Percentiles rank a stretch among this genome's conserved stretches.
Conservation (phyloP, 495 filamentous ascomycete species). For the Talaromyces ruber region DNA sequence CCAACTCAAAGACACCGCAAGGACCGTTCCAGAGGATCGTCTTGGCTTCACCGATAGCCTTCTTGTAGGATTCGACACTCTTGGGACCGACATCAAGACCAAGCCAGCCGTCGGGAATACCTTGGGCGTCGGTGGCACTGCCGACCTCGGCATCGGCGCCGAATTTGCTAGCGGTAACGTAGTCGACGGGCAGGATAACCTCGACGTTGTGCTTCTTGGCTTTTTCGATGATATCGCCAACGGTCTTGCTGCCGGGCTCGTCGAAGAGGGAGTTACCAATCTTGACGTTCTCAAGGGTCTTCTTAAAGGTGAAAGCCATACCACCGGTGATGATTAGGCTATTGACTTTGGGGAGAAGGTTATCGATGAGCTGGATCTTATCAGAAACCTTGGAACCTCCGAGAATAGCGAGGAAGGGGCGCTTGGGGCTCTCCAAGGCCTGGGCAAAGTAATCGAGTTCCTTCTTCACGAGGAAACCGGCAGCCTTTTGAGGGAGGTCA, state of each 20-base stretch:
- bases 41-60: conserved; percentile 77
- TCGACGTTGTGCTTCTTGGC: conserved; percentile 93
- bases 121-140: conserved; percentile 74
- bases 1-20: conserved; percentile 93
- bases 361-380: conserved; percentile 99
- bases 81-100: conserved; percentile 90
- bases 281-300: conserved; percentile 79
- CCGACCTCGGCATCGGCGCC: conserved; percentile 71
- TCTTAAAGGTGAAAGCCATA: conserved; percentile 99
- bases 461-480: conserved; percentile 99
- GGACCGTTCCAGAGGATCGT: conserved; percentile 99
- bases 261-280: conserved; percentile 94
- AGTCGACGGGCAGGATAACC: conserved; percentile 89
- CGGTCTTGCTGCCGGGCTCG: conserved; percentile 89
- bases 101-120: conserved; percentile 96
- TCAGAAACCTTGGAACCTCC: conserved; percentile 97
- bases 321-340: conserved; percentile 93
- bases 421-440: conserved; percentile 85
- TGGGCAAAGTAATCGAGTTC: conserved; percentile 99
- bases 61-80: conserved; percentile 74
- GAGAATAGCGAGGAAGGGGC: conserved; percentile 97
- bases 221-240: conserved; percentile 81
- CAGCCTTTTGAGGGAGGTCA: conserved; percentile 88
- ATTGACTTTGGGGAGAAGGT: conserved; percentile 94
- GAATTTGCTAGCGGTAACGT: conserved; percentile 95